Evolutionary conservation across 306 rosid genomes (phyloP), one percentile per base, ranked within the genome.

Genomic region (Adenanthera pavonina): DNA sequence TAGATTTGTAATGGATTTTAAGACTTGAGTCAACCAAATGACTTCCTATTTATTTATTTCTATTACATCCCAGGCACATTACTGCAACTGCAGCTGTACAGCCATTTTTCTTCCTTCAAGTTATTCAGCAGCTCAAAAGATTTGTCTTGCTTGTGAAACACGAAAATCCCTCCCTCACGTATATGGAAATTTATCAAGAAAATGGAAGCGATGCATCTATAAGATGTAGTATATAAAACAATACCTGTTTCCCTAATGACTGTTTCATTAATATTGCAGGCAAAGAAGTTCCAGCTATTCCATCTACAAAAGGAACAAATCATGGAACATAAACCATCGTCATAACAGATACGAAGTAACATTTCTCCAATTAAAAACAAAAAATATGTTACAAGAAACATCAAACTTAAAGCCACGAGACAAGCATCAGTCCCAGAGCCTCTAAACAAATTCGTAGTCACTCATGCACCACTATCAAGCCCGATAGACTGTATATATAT

Each of bases 241-340:
- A 49, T 74, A 95, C 99, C 99, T 5, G 93, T 90, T 92, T 95
- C 98, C 90, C 84, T 93, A 77, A 95, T 90, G 64, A 92, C 89
- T 0, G 90, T 88, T 86, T 95, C 99, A 82, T 86, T 91, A 69
- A 95, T 93, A 77, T 93, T 85, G 91, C 99, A 95, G 52, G 97
- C 98, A 79, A 92, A 95, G 88, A 95, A 95, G 86, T 95, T 95
- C 99, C 99, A 95, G 90, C 99, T 95, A 86, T 93, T 95, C 99
- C 99, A 95, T 80, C 99, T 95, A 84, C 85, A 76, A 13, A 53
- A 59, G 30, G 14, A 74, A 51, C 46, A 83, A 75, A 81, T 25
- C 38, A 30, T 79, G 35, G 8, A 72, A 68, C 72, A 72, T 49
- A 3, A 30, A 20, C 6, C 15, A 36, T 7, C 47, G 12, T 44